Base-by-base conservation (phyloP, 2,329 filamentous ascomycete species). In the Leptodontidium sp. region DNA sequence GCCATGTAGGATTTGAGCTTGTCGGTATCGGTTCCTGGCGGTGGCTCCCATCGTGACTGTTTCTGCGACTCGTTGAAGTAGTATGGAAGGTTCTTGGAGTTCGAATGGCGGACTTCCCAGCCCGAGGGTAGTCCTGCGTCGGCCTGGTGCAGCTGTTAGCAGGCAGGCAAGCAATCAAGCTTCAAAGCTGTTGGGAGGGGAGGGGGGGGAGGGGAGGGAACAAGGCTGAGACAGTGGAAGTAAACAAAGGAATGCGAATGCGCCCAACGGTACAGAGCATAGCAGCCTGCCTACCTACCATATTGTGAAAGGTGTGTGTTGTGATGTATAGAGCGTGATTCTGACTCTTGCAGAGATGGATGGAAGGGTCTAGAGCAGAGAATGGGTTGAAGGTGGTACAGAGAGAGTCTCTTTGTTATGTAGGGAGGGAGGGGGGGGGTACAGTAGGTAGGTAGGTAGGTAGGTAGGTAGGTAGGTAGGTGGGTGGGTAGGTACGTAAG, bases 71-170 rank as follows among this genome's bases (percentile, higher is more conserved):
- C 85, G 82, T 98, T 97, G 91, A 98, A 98, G 85, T 98, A 99
- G 86, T 99, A 99, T 47, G 96, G 96, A 45, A 98, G 91, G 83
- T 97, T 97, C 85, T 98, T 98, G 82, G 93, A 97, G 85, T 98
- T 97, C 81, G 93, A 97, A 84, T 97, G 93, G 80, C 96, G 93
- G 79, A 99, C 93, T 84, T 98, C 96, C 94, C 95, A 98, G 80
- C 90, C 89, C 61, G 89, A 81, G 71, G 94, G 94, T 72, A 98
- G 89, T 80, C 95, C 95, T 75, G 91, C 90, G 67, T 94, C 91
- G 78, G 87, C 83, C 89, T 91, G 75, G 61, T 61, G 29, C n/a
- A 49, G 53, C 45, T 17, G 67, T 73, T 65, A 75, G 71, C 65
- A 68, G 61, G 29, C 29, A 32, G 14, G 49, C 8, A 32, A 50